Evolutionary conservation across 2,329 filamentous ascomycete species (phyloP), one percentile per base, ranked within the genome.

Genomic region (Pseudogymnoascus sp.): DNA sequence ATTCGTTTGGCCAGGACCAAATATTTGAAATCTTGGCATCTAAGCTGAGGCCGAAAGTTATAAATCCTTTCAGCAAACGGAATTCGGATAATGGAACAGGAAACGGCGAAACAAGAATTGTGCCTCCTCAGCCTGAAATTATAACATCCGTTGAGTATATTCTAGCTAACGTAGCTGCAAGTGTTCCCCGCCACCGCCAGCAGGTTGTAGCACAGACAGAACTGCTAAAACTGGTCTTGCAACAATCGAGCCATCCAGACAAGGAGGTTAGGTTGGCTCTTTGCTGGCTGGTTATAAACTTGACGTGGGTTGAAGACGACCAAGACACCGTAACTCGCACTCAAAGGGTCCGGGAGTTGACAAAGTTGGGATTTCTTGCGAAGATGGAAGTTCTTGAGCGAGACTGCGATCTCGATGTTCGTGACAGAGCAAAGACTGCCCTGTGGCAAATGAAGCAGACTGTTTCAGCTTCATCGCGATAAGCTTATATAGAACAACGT

Each of bases 131-230:
- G 65, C 72, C 81, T 25, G 88, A 90, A 73, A 88, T 97, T 65
- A 82, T 97, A 60, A 82, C 84, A 68, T 83, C 89, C 2, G 88
- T 93, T 9, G 84, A 91, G 29, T 94, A 87, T 72, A 87, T 97
- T 62, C 80, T 97, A 58, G 87, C 94, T 12, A 92, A 97, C 75
- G 85, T 97, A 68, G 91, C 92, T 15, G 93, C 92, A 8, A 90
- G 90, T 66, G 79, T 87, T 10, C 86, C 91, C 2, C 82, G 84
- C 31, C 91, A 97, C 74, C 86, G 91, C 61, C 86, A 92, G 70
- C 76, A 90, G 13, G 80, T 96, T 9, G 84, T 95, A 60, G 81
- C 86, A 2, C 92, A 97, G 73, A 87, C 84, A 1, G 83, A 88
- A 10, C 78, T 97, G 4, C 80, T 97, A 64, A 85, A 83, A 68